These are phyloP conservation scores for Pharnaceum exiguum DNA, from an alignment of 148 eudicot species.

Conservation along the genomic window DNA sequence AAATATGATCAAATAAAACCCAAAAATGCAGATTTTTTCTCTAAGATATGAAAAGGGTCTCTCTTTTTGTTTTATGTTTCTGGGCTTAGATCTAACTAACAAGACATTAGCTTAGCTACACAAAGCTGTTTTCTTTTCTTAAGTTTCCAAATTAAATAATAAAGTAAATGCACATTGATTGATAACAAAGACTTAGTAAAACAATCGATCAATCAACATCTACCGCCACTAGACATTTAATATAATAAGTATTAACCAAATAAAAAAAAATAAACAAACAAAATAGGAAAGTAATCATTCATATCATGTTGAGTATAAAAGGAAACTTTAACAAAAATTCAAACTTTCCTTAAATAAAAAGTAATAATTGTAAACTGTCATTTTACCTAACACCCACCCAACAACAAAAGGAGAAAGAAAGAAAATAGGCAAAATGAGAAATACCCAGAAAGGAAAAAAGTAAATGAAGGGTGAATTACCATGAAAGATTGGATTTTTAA, in stretches of 20 bases:
- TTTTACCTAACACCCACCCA: too few species aligned
- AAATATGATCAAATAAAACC: slow-evolving; percentile 2
- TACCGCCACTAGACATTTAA: slow-evolving; percentile 11
- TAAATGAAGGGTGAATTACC: slow-evolving; percentile 1
- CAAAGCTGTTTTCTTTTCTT: not conserved
- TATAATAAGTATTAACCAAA: slow-evolving; percentile 7
- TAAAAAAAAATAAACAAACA: not conserved
- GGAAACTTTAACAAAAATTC: not conserved
- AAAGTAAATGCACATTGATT: not conserved
- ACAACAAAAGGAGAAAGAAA: not conserved
- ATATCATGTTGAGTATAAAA: not conserved
- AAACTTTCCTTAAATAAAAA: not conserved
- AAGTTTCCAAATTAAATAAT: not conserved
- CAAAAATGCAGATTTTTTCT: not conserved
- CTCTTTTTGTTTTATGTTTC: too few species aligned
- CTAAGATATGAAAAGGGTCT: not conserved
- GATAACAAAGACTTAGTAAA: slow-evolving; percentile 19
- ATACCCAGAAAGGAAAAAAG: not conserved
- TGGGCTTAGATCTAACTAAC: slow-evolving; percentile 5
- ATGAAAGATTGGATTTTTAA: not conserved
- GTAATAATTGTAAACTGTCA: too few species aligned
- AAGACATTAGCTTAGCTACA: not conserved
- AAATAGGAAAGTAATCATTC: not conserved
- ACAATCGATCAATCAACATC: slow-evolving; percentile 12
- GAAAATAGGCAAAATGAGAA: not conserved